Base-by-base conservation (phyloP, 2,329 filamentous ascomycete genomes). In the Fusarium algeriense region DNA sequence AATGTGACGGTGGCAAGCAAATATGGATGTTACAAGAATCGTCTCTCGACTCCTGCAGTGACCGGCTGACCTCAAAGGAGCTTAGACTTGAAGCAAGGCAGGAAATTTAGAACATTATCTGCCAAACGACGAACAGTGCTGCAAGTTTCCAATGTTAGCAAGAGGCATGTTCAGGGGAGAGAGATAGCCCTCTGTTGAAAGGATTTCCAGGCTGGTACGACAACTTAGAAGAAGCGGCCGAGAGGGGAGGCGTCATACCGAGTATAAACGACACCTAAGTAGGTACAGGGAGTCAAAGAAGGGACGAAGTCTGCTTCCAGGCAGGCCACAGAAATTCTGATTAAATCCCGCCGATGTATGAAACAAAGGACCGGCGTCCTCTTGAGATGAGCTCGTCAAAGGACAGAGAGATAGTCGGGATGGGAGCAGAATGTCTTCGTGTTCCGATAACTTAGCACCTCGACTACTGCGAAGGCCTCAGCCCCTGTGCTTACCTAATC, bases 51-150 rank as follows among this genome's bases (percentile, higher is more conserved):
- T 93, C 90, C 91, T 93, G 92, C 91, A 93, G 92, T 88, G 88
- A 85, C 91, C 90, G 88, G 91, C 91, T 93, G 91, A 91, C 90
- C 90, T 92, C 89, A 91, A 91, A 91, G 90, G 89, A 91, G 88
- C 86, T 80, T 78, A 67, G 75, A 78, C 78, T 72, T 71, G 74
- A 78, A 74, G 65, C 67, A 76, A 63, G 62, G 67, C 72, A 76
- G 71, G 65, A 69, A 68, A 73, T 73, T 67, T 79, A 78, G 74
- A 70, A 78, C 80, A 81, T 82, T 82, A 63, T 80, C 76, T 73
- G 69, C 67, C 66, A 57, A 64, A 57, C 28, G 64, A 71, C 74
- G 62, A 73, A 74, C 67, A 71, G 67, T 65, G 67, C 76, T 75
- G 53, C 52, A 35, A 28, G 28, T 32, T 23, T 23, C 6, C 15